phyloP scores from a whole-genome alignment of 257 asterid genomes.

The Striga asiatica region DNA sequence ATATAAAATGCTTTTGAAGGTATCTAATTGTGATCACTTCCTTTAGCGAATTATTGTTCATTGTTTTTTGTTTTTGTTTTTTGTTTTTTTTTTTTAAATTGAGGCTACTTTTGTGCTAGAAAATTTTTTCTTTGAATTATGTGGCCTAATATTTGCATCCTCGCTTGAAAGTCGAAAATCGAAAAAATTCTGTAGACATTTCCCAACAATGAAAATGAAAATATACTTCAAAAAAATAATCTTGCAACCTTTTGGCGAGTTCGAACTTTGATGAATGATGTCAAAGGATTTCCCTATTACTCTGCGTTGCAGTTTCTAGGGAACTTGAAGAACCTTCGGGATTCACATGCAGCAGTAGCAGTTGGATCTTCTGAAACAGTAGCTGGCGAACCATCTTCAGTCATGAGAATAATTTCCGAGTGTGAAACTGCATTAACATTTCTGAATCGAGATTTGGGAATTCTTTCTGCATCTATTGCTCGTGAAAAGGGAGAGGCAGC shows the following conservation, averaged over 20 bases:
- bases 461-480: conserved; percentile 89
- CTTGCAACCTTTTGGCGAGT: neutral
- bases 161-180: too few species aligned
- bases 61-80: too few species aligned
- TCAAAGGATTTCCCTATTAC: neutral
- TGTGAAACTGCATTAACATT: conserved; percentile 81
- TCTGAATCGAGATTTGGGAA: conserved; percentile 79
- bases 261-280: neutral
- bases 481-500: conserved; percentile 64
- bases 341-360: conserved; percentile 88
- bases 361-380: conserved; percentile 70
- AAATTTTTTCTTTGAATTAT: too few species aligned
- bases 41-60: conserved; percentile 9
- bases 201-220: neutral
- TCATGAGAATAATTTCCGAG: conserved; percentile 79
- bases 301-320: conserved; percentile 56
- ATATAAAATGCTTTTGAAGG: conserved; percentile 96
- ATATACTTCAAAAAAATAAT: neutral
- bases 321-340: conserved; percentile 89
- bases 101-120: too few species aligned
- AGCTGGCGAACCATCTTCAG: too few species aligned
- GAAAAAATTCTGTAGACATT: neutral
- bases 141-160: too few species aligned
- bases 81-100: too few species aligned
- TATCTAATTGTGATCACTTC: conserved; percentile 17